phyloP scores from a whole-genome alignment of 1,284 basidiomycete species.

The Fomitopsis schrenkii region DNA sequence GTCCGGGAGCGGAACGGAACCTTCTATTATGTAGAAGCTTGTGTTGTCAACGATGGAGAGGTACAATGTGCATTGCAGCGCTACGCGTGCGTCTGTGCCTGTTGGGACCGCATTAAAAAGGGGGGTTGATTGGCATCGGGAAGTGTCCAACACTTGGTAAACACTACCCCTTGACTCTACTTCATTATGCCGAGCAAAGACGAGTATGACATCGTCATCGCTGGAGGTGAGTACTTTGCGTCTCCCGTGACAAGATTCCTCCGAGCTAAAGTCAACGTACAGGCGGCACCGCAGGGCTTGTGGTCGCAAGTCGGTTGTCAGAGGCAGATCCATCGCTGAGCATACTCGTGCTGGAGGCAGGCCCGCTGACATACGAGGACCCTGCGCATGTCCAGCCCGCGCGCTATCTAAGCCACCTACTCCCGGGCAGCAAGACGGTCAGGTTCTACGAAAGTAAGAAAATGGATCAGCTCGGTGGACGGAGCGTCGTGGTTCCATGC shows the following conservation, averaged over 20 bases:
- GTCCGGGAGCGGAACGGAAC: not conserved
- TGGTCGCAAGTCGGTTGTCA: constrained; percentile 44
- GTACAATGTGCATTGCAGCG: no score
- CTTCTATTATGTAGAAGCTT: not conserved
- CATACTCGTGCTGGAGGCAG: constrained; percentile 44
- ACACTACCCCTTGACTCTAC: not conserved
- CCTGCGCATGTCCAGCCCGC: constrained; percentile 47
- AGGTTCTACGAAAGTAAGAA: constrained; percentile 39
- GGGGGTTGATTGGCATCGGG: not conserved
- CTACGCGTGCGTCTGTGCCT: no score
- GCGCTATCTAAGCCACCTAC: constrained; percentile 38
- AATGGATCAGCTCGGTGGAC: constrained; percentile 39
- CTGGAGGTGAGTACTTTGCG: constrained; percentile 1
- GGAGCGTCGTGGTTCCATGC: constrained; percentile 35
- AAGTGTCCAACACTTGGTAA: not conserved
- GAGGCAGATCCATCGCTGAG: constrained; percentile 39
- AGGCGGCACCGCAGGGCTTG: constrained; percentile 46
- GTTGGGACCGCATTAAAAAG: not conserved
- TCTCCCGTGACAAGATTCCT: not conserved
- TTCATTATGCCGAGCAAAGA: not conserved
- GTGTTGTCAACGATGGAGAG: not conserved
- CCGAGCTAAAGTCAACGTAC: not conserved
- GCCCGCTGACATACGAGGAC: constrained; percentile 39
- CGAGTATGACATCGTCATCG: constrained; percentile 3
- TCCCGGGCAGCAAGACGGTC: constrained; percentile 35